Evolutionary conservation across 345 rosid genomes (phyloP).

Genomic region (Hibiscus syriacus): DNA sequence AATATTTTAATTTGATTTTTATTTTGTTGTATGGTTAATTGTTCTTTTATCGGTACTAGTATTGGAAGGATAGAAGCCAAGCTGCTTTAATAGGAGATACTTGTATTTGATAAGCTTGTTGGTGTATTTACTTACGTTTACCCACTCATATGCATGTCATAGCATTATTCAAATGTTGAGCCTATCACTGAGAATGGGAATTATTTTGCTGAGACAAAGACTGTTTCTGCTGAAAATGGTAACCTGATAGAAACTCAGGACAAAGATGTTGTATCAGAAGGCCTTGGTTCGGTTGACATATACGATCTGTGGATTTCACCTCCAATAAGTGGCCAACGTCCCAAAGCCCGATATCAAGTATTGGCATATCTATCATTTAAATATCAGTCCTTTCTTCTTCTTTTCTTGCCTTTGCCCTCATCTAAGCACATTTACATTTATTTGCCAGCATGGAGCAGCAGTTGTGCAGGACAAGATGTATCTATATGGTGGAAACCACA

Average conservation of each 20-base stretch:
- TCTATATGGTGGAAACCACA: slow-evolving; percentile 91
- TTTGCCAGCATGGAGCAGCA: slow-evolving; percentile 86
- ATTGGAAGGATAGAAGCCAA: neutral
- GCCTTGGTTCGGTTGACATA: slow-evolving; percentile 60
- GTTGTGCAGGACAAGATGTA: slow-evolving; percentile 92
- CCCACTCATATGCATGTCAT: slow-evolving; percentile 15
- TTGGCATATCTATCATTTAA: slow-evolving; percentile 16
- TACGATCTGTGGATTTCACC: slow-evolving; percentile 91
- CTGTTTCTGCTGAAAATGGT: slow-evolving; percentile 59
- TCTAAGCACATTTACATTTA: slow-evolving; percentile 17
- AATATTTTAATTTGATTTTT: neutral
- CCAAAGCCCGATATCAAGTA: slow-evolving; percentile 96
- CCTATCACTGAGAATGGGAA: slow-evolving; percentile 53
- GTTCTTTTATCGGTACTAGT: neutral
- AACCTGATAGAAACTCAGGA: slow-evolving; percentile 62
- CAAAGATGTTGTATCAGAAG: slow-evolving; percentile 87
- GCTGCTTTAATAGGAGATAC: neutral
- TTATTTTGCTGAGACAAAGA: slow-evolving; percentile 58
- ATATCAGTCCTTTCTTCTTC: slow-evolving; percentile 9
- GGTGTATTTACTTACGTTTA: neutral
- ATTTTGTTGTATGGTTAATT: neutral
- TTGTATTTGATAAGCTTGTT: neutral
- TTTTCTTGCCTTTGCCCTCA: slow-evolving; percentile 13
- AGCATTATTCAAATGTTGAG: slow-evolving; percentile 57
- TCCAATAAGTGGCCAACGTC: slow-evolving; percentile 68